Evolutionary conservation across 495 filamentous ascomycete genomes (phyloP), one percentile per base, ranked within the genome.

Genomic region (Venustampulla echinocandica): DNA sequence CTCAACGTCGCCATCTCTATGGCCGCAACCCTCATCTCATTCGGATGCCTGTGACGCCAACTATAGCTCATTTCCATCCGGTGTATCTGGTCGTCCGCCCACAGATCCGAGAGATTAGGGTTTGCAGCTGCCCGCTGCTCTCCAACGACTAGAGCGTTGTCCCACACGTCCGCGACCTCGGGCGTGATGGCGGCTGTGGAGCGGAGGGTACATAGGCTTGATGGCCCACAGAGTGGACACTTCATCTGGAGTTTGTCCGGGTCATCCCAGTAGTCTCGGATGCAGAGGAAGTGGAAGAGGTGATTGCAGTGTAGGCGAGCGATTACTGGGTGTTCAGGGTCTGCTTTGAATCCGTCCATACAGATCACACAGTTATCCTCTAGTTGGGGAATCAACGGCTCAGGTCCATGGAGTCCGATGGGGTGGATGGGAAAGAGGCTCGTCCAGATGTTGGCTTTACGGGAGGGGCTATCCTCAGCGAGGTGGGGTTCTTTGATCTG

Each of bases 401-500:
- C 2, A 2, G 10, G 18, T 7, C 6, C 21, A 5, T 19, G 13
- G 6, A 23, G 38, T 15, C 14, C 44, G 27, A 54, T 37, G 9
- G 45, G 51, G 17, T 49, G 51, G 41, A 54, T 40, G 7, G 33
- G 39, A 17, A 54, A 54, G 11, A 49, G 40, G 6, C 18, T 10
- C 2, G 27, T 9, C n/a, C 10, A 44, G n/a, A 49, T 36, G 9
- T 42, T 49, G 37, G 18, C 27, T 34, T 19, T 21, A 14, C 28
- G n/a, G 0, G 37, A 42, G 13, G 46, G 46, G 11, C 10, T 39
- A 13, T 37, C 10, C 10, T 39, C 22, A 11, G 13, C 14, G 22
- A 30, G 10, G 11, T 15, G 4, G 32, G 44, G 44, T 40, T 18
- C 10, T 28, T 2, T 2, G 13, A 13, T 28, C n/a, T 11, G 0